These are phyloP conservation scores for Prunus padus DNA, from an alignment of 306 rosid genomes.

Conservation along the genomic window DNA sequence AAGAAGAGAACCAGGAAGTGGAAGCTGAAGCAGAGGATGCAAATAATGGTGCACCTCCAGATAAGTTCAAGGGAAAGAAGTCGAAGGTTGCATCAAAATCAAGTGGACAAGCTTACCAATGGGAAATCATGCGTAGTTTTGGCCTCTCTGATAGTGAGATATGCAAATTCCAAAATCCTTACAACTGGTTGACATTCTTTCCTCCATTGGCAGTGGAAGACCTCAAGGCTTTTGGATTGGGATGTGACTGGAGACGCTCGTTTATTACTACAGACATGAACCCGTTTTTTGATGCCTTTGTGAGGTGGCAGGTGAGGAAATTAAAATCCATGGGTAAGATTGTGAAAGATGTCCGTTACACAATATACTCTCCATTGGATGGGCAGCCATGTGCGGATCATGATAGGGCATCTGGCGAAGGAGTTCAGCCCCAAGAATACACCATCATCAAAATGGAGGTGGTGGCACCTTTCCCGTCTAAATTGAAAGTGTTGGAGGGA, in stretches of 20 bases:
- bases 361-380: constrained; percentile 83
- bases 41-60: constrained; percentile 44
- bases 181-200: constrained; percentile 77
- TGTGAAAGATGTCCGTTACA: constrained; percentile 88
- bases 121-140: constrained; percentile 95
- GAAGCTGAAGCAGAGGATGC: constrained; percentile 38
- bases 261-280: constrained; percentile 76
- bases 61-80: constrained; percentile 82
- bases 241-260: constrained; percentile 97
- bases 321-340: constrained; percentile 77
- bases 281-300: constrained; percentile 75
- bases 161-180: constrained; percentile 70
- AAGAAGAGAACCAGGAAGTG: constrained; percentile 30
- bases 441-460: constrained; percentile 89
- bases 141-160: constrained; percentile 77
- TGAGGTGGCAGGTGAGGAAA: constrained; percentile 95
- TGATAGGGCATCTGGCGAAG: constrained; percentile 93
- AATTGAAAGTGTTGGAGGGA: constrained; percentile 67
- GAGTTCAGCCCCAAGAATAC: constrained; percentile 96
- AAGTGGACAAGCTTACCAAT: constrained; percentile 68
- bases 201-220: constrained; percentile 92
- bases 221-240: constrained; percentile 85
- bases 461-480: constrained; percentile 61
- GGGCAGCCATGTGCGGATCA: constrained; percentile 99
- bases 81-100: constrained; percentile 78